These are phyloP conservation scores for Neurospora tetrasperma DNA, from an alignment of 495 filamentous ascomycete genomes.

Conservation along the genomic window DNA sequence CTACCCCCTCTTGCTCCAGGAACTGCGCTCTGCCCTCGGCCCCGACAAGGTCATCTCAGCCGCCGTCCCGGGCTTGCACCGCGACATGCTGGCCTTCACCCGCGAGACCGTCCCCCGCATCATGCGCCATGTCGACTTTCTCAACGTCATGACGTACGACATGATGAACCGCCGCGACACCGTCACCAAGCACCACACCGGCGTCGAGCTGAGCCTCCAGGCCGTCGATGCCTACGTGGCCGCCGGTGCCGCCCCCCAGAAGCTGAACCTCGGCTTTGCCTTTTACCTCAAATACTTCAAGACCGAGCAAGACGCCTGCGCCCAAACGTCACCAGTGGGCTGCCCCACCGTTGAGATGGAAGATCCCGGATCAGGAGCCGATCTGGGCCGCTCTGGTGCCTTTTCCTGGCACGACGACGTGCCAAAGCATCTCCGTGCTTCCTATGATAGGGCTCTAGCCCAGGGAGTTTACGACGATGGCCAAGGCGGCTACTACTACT, in stretches of 20 bases:
- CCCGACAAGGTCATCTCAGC: constrained; percentile 54
- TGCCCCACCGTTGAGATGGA: constrained; percentile 55
- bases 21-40: constrained; percentile 50
- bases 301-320: constrained; percentile 42
- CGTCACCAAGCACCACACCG: constrained; percentile 56
- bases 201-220: constrained; percentile 43
- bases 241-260: constrained; percentile 43
- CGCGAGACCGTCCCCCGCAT: constrained; percentile 51
- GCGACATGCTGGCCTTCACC: constrained; percentile 68
- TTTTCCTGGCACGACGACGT: constrained; percentile 51
- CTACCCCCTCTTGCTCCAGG: constrained; percentile 52
- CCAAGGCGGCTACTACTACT: constrained; percentile 59
- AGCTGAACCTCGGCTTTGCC: constrained; percentile 63
- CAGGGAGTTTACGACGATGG: constrained; percentile 48
- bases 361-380: constrained; percentile 51
- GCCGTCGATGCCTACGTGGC: constrained; percentile 50
- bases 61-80: constrained; percentile 55
- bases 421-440: constrained; percentile 33
- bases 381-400: constrained; percentile 51
- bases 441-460: constrained; percentile 40
- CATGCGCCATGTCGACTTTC: constrained; percentile 54
- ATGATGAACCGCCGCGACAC: constrained; percentile 66
- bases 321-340: constrained; percentile 41
- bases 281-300: constrained; percentile 68
- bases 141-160: constrained; percentile 77